Percentiles rank a stretch among this genome's conserved stretches.
phyloP scores from a whole-genome alignment of 2,329 filamentous ascomycete species.

The Alternaria brassicicola region DNA sequence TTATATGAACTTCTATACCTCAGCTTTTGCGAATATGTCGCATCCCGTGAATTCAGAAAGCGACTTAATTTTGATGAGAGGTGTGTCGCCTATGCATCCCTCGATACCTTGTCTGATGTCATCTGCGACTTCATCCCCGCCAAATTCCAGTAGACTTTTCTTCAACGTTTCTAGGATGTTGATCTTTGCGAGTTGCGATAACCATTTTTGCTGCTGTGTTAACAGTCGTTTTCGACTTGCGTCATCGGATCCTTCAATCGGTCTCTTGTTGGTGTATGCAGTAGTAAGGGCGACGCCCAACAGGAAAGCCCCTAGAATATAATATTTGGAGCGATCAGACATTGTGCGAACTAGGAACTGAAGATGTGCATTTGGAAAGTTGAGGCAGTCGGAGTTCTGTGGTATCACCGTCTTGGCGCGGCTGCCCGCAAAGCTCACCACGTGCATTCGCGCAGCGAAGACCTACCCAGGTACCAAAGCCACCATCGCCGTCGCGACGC shows the following conservation, averaged over 20 bases:
- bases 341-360: conserved; percentile 24
- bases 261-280: conserved; percentile 22
- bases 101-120: conserved; percentile 79
- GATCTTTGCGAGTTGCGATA: conserved; percentile 32
- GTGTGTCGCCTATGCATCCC: conserved; percentile 91
- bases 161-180: conserved; percentile 33
- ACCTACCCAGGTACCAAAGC: conserved; percentile 11
- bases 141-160: conserved; percentile 30
- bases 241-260: conserved; percentile 27
- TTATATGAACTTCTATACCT: conserved; percentile 54
- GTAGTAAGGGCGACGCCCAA: conserved; percentile 73
- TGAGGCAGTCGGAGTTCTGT: conserved; percentile 28
- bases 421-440: conserved; percentile 32
- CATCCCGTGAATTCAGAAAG: conserved; percentile 87
- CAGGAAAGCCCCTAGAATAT: conserved; percentile 74
- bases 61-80: conserved; percentile 82
- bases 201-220: conserved; percentile 27
- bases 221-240: conserved; percentile 24
- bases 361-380: conserved; percentile 1
- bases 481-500: conserved; percentile 20
- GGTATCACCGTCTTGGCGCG: conserved; percentile 36
- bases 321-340: conserved; percentile 56
- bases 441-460: conserved; percentile 26
- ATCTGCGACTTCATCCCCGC: conserved; percentile 18
- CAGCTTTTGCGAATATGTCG: conserved; percentile 89